Conservation (phyloP, 176 grass and related monocot genomes). For the Carex scoparia region DNA sequence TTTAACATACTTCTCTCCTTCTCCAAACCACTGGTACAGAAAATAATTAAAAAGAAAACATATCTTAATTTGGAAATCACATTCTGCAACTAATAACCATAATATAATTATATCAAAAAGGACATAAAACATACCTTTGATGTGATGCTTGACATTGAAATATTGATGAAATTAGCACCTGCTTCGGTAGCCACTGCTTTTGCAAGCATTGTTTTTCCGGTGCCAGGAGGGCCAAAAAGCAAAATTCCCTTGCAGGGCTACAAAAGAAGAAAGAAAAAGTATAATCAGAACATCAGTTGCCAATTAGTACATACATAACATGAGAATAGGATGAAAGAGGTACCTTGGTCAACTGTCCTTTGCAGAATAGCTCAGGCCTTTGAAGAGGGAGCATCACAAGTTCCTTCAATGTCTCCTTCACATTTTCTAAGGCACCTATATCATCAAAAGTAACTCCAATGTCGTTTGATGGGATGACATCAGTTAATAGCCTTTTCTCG, state of each 20-base stretch:
- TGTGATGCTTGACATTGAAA: constrained; percentile 99
- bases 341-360: constrained; percentile 99
- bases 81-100: background rate
- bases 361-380: constrained; percentile 96
- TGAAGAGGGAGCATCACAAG: constrained; percentile 99
- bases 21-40: constrained; percentile 92
- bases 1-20: constrained; percentile 98
- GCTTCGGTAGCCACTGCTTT: constrained; percentile 99
- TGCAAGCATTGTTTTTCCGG: constrained; percentile 99
- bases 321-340: background rate
- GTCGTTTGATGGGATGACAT: constrained; percentile 97
- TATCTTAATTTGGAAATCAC: constrained; percentile 28
- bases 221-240: constrained; percentile 99
- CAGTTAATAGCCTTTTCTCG: constrained; percentile 90
- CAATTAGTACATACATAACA: background rate
- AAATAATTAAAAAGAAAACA: constrained; percentile 18
- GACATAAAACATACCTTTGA: constrained; percentile 66
- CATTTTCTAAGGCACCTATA: constrained; percentile 98
- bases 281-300: background rate
- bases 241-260: constrained; percentile 99
- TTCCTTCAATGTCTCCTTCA: constrained; percentile 95
- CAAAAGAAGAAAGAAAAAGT: constrained; percentile 24
- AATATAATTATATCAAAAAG: constrained; percentile 7
- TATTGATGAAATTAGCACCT: constrained; percentile 98
- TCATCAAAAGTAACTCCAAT: constrained; percentile 98